Base-by-base conservation (phyloP, 441 rosid species). In the Hura crepitans region DNA sequence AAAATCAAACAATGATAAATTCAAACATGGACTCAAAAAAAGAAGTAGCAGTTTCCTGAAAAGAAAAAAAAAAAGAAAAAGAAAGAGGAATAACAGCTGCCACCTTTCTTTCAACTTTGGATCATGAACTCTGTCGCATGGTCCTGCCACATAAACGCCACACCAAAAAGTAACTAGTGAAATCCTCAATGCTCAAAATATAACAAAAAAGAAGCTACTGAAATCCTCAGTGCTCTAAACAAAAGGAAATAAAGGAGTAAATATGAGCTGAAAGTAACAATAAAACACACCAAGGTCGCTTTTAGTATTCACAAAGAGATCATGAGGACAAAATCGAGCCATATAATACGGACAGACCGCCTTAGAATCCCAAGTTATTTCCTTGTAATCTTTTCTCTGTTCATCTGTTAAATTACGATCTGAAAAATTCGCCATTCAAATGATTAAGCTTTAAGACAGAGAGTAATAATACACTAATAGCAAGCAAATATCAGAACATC, bases 281-380 rank as follows among this genome's bases (percentile, higher is more conserved):
- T 37, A 43, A 6, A 62, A 81, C 87, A 15, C 65, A 95, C 98
- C 98, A 62, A 95, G 95, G 81, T 95, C 99, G 75, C 99, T 96
- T 71, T 86, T 85, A 58, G 98, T 96, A 81, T 96, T 96, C 83
- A 96, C 96, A 57, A 96, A 96, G 83, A 96, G 99, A 62, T 96
- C 98, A 50, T 96, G 96, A 61, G 99, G 98, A 72, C 99, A 96
- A 75, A 96, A 92, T 10, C 97, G 86, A 84, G 95, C 97, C 99
- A 96, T 92, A 71, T 85, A 92, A 70, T 82, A 91, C 4, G 86
- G 88, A 76, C 99, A 96, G n/a, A 96, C 99, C 68, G 91, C 99
- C 82, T 86, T 91, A 17, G 93, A 97, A 68, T 96, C 93, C 99
- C 99, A 96, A 47, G 81, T 85, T 55, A 92, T 68, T 79, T 92